Conservation (phyloP, 805 yeast genomes). For the Starmerella riodocensis region DNA sequence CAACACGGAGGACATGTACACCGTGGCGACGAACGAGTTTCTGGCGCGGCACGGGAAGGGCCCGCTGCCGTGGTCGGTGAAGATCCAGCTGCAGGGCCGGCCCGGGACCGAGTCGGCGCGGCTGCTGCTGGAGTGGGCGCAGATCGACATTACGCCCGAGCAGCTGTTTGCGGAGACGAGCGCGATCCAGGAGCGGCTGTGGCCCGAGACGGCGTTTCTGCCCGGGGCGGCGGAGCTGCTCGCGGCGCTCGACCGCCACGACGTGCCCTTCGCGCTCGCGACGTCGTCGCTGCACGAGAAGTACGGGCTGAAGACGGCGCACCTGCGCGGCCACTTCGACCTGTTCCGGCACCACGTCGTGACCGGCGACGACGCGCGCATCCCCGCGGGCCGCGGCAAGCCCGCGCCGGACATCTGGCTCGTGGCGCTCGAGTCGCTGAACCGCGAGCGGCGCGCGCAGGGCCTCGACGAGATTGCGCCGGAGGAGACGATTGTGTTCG, state of each 20-base stretch:
- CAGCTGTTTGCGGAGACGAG: constrained; percentile 44
- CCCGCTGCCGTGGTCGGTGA: constrained; percentile 76
- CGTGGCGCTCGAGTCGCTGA: constrained; percentile 59
- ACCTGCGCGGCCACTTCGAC: constrained; percentile 49
- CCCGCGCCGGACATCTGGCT: constrained; percentile 92
- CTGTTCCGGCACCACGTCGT: constrained; percentile 57
- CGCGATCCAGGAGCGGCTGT: constrained; percentile 40
- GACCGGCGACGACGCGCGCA: constrained; percentile 78
- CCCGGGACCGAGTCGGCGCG: constrained; percentile 71
- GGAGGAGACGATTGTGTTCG: constrained; percentile 78
- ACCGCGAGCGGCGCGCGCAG: constrained; percentile 35
- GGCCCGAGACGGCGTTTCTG: constrained; percentile 54
- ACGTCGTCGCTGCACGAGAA: constrained; percentile 62
- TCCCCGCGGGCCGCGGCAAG: constrained; percentile 78
- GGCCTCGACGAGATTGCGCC: constrained; percentile 42
- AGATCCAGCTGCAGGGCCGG: constrained; percentile 74
- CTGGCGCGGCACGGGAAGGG: constrained; percentile 62
- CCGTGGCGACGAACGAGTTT: constrained; percentile 57
- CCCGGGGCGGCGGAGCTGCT: constrained; percentile 79
- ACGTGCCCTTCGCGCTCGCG: constrained; percentile 77
- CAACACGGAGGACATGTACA: constrained; percentile 85
- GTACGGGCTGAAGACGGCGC: constrained; percentile 58
- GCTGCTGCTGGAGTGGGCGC: constrained; percentile 52
- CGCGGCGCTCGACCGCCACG: constrained; percentile 35
- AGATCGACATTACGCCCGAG: constrained; percentile 53